Conservation (phyloP, 78 protist genomes). For the Tieghemostelium lacteum region DNA sequence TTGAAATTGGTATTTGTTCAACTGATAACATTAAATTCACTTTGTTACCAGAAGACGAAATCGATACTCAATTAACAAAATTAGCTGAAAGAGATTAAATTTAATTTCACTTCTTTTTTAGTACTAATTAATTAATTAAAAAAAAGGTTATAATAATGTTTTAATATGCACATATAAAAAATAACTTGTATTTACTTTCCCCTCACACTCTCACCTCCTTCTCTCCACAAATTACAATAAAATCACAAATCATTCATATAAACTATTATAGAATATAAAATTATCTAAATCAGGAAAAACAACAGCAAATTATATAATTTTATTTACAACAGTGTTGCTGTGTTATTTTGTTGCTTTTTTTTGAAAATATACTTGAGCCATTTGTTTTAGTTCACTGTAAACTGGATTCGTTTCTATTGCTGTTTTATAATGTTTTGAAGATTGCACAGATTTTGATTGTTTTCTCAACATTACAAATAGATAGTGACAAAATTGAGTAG, state of each 20-base stretch:
- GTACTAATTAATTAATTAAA: too few relatives aligned
- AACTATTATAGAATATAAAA: too few relatives aligned
- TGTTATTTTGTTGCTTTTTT: not conserved
- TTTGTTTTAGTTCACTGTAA: constrained; percentile 39
- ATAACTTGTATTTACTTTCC: too few relatives aligned
- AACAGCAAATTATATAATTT: too few relatives aligned
- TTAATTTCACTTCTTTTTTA: not conserved
- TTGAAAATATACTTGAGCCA: constrained; percentile 11
- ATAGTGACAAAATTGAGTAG: constrained; percentile 60
- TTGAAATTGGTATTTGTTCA: constrained; percentile 93
- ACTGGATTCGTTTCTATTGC: constrained; percentile 30
- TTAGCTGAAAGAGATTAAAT: constrained; percentile 93
- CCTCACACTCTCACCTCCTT: too few relatives aligned
- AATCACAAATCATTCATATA: too few relatives aligned
- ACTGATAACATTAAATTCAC: constrained; percentile 72
- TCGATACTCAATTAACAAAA: constrained; percentile 91
- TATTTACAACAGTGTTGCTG: too few relatives aligned
- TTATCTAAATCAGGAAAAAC: too few relatives aligned
- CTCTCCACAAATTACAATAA: too few relatives aligned
- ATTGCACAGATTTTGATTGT: not conserved
- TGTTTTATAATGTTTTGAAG: constrained; percentile 6
- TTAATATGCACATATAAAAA: too few relatives aligned
- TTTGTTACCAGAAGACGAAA: constrained; percentile 76
- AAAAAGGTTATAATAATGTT: too few relatives aligned
- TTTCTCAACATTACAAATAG: constrained; percentile 48